Evolutionary conservation across 2,329 filamentous ascomycete genomes (phyloP), one percentile per base, ranked within the genome.

Genomic region (Botrytis sinoallii): DNA sequence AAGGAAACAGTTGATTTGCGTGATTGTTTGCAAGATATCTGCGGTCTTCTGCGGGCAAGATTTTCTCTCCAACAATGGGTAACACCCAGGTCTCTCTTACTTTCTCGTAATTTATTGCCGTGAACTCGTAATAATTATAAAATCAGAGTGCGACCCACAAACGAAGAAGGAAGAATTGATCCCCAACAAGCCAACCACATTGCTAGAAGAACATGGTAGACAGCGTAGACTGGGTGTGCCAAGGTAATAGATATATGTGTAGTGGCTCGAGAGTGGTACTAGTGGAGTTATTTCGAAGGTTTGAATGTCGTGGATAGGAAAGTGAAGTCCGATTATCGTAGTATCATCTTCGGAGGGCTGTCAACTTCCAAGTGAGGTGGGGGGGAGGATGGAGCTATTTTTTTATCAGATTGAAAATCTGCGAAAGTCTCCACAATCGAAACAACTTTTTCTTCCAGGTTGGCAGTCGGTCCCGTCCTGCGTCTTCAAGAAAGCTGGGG

Each of bases 331-430:
- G 61, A 68, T 72, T 48, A 68, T 55, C 29, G 40, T 59, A 32
- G 48, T 48, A 46, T 55, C 38, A 72, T 68, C 52, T 46, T 68
- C 25, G 70, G 57, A 57, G 40, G 35, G 35, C n/a, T 32, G 59
- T 40, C 46, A 25, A 35, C 12, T 29, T 55, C 3, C 48, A 38
- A 42, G 25, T 29, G 35, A 68, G 14, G 35, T 71, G 46, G 60
- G 66, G 65, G 67, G 60, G n/a, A 35, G 57, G 18, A 52, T 61
- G 63, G 44, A 40, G 29, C 61, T 71, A 32, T 44, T 71, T 60
- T 40, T 60, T 74, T 71, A 66, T 64, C 44, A 60, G 55, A 60
- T 61, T 66, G 48, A 63, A 71, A 46, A 71, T 71, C 69, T 59
- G 70, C 60, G 60, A 48, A 22, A 52, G 48, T 57, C 66, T 68